phyloP scores from a whole-genome alignment of 768 basidiomycete genomes.

The Leccinellum albellum region DNA sequence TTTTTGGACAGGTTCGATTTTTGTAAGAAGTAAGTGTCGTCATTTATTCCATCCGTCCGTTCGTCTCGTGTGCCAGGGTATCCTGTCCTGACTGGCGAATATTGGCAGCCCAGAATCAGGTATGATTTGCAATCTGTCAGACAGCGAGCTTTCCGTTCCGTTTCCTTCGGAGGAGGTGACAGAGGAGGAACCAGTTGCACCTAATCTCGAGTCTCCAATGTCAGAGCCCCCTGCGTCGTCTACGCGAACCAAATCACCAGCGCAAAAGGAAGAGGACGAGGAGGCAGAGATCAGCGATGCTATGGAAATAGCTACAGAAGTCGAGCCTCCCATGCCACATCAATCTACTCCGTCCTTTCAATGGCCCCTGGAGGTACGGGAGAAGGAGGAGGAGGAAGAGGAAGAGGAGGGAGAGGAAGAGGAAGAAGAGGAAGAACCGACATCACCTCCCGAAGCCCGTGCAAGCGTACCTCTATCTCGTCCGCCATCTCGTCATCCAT shows the following conservation, averaged over 20 bases:
- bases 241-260: slow-evolving; percentile 19
- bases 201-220: slow-evolving; percentile 31
- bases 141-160: slow-evolving; percentile 28
- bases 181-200: slow-evolving; percentile 8
- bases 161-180: slow-evolving; percentile 10
- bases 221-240: slow-evolving; percentile 33
- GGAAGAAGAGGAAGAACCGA: slow-evolving; percentile 10
- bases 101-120: slow-evolving; percentile 38
- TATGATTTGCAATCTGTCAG: slow-evolving; percentile 36
- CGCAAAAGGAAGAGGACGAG: slow-evolving; percentile 23
- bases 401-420: slow-evolving; percentile 14
- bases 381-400: slow-evolving; percentile 15
- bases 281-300: slow-evolving; percentile 21
- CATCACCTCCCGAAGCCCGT: slow-evolving; percentile 1
- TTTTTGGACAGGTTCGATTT: slow-evolving; percentile 61
- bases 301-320: slow-evolving; percentile 7
- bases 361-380: slow-evolving; percentile 5
- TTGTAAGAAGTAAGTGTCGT: slow-evolving; percentile 41
- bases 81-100: slow-evolving; percentile 4
- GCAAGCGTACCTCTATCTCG: slow-evolving; percentile 2
- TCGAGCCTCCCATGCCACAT: slow-evolving; percentile 12
- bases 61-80: slow-evolving; percentile 4
- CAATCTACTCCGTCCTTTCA: slow-evolving; percentile 17
- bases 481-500: slow-evolving; percentile 17
- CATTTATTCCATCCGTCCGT: not conserved